Evolutionary conservation across 768 basidiomycete genomes (phyloP).

Genomic region (Tricholoma hemisulphureum): DNA sequence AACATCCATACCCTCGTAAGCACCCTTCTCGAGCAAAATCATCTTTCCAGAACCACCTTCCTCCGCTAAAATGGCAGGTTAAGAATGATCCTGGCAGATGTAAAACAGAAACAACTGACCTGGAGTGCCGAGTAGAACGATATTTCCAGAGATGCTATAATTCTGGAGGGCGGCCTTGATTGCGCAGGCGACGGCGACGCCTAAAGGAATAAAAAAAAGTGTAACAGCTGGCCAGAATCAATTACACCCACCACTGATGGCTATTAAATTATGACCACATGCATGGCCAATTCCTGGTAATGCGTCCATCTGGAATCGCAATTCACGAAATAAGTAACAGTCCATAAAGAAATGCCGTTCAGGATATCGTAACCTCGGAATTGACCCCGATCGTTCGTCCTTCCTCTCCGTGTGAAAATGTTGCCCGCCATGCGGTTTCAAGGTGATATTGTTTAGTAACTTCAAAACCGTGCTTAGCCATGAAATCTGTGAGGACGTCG

Average conservation of each 20-base stretch:
- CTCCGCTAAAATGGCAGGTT: slow-evolving; percentile 48
- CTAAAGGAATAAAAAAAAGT: slow-evolving; percentile 26
- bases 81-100: neutral
- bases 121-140: slow-evolving; percentile 76
- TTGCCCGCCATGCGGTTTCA: slow-evolving; percentile 75
- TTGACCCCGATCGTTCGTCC: slow-evolving; percentile 76
- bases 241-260: slow-evolving; percentile 47
- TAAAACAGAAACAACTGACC: slow-evolving; percentile 38
- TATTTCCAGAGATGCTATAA: slow-evolving; percentile 62
- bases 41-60: slow-evolving; percentile 78
- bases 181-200: slow-evolving; percentile 70
- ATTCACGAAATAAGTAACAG: slow-evolving; percentile 3
- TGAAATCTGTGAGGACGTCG: slow-evolving; percentile 64
- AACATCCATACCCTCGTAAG: slow-evolving; percentile 72
- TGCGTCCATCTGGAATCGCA: slow-evolving; percentile 55
- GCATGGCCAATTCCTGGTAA: slow-evolving; percentile 64
- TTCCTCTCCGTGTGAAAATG: slow-evolving; percentile 60
- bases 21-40: slow-evolving; percentile 63
- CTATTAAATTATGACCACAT: slow-evolving; percentile 84
- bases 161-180: slow-evolving; percentile 62
- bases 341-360: neutral
- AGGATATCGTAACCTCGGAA: slow-evolving; percentile 58
- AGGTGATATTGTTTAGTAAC: slow-evolving; percentile 62
- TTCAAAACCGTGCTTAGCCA: slow-evolving; percentile 62
- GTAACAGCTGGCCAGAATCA: neutral